Evolutionary conservation across 768 basidiomycete genomes (phyloP), one percentile per base, ranked within the genome.

Genomic region (Holtermannia corniformis): DNA sequence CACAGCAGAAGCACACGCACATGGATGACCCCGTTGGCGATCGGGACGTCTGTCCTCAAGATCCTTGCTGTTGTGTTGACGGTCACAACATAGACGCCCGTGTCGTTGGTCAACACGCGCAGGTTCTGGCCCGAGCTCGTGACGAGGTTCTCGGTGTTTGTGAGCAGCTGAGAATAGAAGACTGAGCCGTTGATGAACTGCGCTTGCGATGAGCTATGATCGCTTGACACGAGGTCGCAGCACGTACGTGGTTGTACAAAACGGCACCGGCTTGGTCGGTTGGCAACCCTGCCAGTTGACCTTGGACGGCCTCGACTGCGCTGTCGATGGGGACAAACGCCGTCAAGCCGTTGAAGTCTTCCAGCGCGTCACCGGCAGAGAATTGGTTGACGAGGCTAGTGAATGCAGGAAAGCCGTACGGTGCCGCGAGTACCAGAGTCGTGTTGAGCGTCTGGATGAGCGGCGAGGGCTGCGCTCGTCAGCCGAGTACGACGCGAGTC

Each of bases 1-100:
- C 5, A 21, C 50, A 24, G 1, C 2, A 43, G 46, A 44, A 23
- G 20, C 41, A 10, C 10, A 51, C 55, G 51, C 44, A 63, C 62
- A 53, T 60, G 58, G 1, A 63, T 51, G 2, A 63, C 59, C 5
- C 62, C 62, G 49, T 63, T 63, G n/a, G 58, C 50, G 4, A 53
- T 44, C 1, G 56, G 52, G 5, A 64, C 57, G 45, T 64, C 60
- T 20, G 44, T 51, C 21, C 63, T 24, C 2, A 64, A 20, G 27
- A 61, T 55, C 26, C 41, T 28, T 5, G 49, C 57, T 7, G 41
- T 42, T 3, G 24, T n/a, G 7, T 44, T 41, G 5, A 28, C 49
- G 10, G 49, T 27, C 13, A 52, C 50, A 22, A 58, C 7, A 42
- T 57, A 64, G 13, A 42, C 45, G 24, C 63, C 63, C 3, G 60